Evolutionary conservation across 2,329 filamentous ascomycete species (phyloP).

Genomic region (Claviceps spartinae): DNA sequence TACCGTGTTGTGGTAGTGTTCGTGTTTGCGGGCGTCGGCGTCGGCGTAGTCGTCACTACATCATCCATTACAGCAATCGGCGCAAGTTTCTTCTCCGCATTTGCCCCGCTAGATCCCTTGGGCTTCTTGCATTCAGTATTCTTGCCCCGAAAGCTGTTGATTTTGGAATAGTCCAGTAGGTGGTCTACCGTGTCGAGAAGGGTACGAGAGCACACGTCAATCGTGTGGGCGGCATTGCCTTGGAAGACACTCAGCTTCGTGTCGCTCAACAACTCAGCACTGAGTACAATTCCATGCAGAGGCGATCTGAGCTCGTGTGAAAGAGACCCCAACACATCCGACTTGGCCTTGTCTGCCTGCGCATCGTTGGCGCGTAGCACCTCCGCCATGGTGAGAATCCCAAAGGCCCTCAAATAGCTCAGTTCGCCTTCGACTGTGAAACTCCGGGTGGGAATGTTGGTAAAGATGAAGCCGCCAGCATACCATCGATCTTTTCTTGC

Average conservation of each 20-base stretch:
- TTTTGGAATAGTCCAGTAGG: slow-evolving; percentile 40
- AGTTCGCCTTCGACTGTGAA: slow-evolving; percentile 35
- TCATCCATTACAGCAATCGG: background rate
- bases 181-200: slow-evolving; percentile 41
- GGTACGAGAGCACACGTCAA: slow-evolving; percentile 36
- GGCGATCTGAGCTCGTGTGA: slow-evolving; percentile 49
- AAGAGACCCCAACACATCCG: slow-evolving; percentile 44
- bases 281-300: slow-evolving; percentile 45
- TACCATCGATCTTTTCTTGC: slow-evolving; percentile 31
- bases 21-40: background rate
- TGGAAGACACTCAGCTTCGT: slow-evolving; percentile 33
- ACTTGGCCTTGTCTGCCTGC: slow-evolving; percentile 33
- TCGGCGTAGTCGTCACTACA: background rate
- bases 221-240: slow-evolving; percentile 31
- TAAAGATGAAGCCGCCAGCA: slow-evolving; percentile 36
- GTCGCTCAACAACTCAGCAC: slow-evolving; percentile 38
- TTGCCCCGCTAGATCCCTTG: background rate
- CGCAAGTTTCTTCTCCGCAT: background rate
- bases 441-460: slow-evolving; percentile 25
- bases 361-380: slow-evolving; percentile 30
- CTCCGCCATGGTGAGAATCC: slow-evolving; percentile 42
- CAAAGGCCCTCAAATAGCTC: slow-evolving; percentile 36
- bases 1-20: slow-evolving; percentile 2
- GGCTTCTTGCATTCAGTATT: background rate
- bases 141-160: slow-evolving; percentile 25